Evolutionary conservation across 83 land plant genomes (phyloP), one percentile per base, ranked within the genome.

Genomic region (Thuja plicata): DNA sequence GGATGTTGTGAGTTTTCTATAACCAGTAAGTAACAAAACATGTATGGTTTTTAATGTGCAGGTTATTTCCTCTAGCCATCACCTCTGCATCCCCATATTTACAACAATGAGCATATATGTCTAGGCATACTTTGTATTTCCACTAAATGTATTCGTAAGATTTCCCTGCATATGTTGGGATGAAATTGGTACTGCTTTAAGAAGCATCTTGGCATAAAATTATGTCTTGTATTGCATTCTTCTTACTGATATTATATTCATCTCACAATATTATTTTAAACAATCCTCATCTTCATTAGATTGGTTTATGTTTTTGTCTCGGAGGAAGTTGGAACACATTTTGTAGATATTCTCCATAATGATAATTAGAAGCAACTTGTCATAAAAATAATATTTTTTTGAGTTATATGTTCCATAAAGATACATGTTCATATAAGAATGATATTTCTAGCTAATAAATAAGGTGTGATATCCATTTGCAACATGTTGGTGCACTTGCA

Each of bases 61-160:
- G 94, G 94, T 93, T 55, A 90, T 93, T 60, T 93, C 71, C 88
- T 90, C 71, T 92, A 91, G n/a, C 80, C 80, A 30, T 90, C 94
- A 30, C 94, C 94, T 15, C 10, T 92, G 90, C 94, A 93, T 88
- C 94, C 94, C 21, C 94, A 93, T 40, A 92, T 93, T 74, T 93
- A 93, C 90, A 93, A 94, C 90, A 93, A 93, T 87, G 94, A 94
- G 4, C 94, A 93, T 73, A 93, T 93, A 81, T 93, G 94, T 71
- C 90, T 93, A 60, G 94, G 94, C 92, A 87, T 80, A 70, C 77
- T 74, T 15, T 17, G 21, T 48, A 21, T 91, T 71, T 8, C 45
- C 45, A 21, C 19, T 17, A 45, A 38, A 21, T 78, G 40, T 38
- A 38, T 2, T 38, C 6, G 19, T 1, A 5, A 40, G 43, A 6